These are phyloP conservation scores for Epithele typhae DNA, from an alignment of 768 basidiomycete genomes.

Conservation along the genomic window DNA sequence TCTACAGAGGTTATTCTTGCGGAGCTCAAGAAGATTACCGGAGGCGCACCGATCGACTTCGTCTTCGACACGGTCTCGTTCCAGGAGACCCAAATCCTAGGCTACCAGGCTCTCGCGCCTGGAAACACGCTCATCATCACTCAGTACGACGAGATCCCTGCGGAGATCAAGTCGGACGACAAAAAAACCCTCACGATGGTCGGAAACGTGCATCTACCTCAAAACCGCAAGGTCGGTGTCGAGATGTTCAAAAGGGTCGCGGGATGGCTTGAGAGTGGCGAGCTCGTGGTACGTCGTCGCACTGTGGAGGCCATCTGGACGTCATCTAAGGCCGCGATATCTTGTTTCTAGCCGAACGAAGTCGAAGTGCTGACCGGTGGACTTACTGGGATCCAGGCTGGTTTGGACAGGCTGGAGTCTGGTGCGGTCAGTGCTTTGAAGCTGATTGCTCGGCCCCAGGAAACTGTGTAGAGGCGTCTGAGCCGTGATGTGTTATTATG, in stretches of 20 bases:
- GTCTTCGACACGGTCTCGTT: conserved; percentile 15
- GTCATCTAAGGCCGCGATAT: no score
- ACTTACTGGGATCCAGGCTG: no score
- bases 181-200: neutral
- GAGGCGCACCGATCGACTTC: conserved; percentile 6
- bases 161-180: neutral
- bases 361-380: no score
- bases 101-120: conserved; percentile 12
- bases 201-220: neutral
- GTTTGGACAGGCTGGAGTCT: no score
- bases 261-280: conserved; percentile 6
- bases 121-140: neutral
- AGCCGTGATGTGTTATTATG: no score
- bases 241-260: conserved; percentile 9
- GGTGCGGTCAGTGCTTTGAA: no score
- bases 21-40: conserved; percentile 4
- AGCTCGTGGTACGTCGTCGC: conserved; percentile 8
- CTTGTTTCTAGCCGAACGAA: no score
- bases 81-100: conserved; percentile 10
- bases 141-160: neutral
- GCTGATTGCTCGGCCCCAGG: no score
- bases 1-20: neutral
- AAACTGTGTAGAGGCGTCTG: no score
- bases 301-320: no score
- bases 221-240: neutral